A percentile compares a stretch with the other conserved stretches of the same genome.
These are phyloP conservation scores for Pugionium cornutum DNA, from an alignment of 345 rosid species.

Conservation along the genomic window DNA sequence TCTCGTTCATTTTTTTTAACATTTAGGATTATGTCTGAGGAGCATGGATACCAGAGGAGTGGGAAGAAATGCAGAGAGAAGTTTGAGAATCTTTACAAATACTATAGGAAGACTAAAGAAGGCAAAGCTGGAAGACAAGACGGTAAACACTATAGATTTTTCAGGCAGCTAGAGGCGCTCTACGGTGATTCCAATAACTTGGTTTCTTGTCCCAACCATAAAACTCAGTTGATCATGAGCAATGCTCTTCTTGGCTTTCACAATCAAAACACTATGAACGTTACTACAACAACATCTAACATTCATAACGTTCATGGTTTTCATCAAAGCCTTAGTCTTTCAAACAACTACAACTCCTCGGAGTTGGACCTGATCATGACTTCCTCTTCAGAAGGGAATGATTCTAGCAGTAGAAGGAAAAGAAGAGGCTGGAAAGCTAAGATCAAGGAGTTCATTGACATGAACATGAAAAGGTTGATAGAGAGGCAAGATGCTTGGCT, in stretches of 20 bases:
- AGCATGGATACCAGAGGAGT: constrained; percentile 84
- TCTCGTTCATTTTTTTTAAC: background rate
- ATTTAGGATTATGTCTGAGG: constrained; percentile 74
- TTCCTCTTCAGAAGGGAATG: constrained; percentile 56
- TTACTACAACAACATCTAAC: background rate
- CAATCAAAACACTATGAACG: background rate
- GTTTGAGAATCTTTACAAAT: constrained; percentile 87
- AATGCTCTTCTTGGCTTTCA: constrained; percentile 39
- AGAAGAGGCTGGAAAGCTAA: constrained; percentile 57
- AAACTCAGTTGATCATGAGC: constrained; percentile 37
- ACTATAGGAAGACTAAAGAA: constrained; percentile 91
- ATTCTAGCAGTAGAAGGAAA: constrained; percentile 42
- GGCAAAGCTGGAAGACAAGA: constrained; percentile 88
- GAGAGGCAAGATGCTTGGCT: constrained; percentile 83
- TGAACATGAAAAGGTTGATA: constrained; percentile 64
- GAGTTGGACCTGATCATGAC: constrained; percentile 42
- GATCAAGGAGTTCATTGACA: constrained; percentile 68
- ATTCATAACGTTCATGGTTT: background rate
- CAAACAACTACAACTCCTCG: constrained; percentile 46
- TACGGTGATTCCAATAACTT: constrained; percentile 61
- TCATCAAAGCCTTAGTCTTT: constrained; percentile 67
- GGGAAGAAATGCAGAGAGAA: constrained; percentile 96
- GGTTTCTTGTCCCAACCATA: constrained; percentile 31
- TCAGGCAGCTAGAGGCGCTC: constrained; percentile 86
- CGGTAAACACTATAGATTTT: constrained; percentile 89